These are phyloP conservation scores for Candida suzukii DNA, from an alignment of 805 yeast species.

Conservation along the genomic window DNA sequence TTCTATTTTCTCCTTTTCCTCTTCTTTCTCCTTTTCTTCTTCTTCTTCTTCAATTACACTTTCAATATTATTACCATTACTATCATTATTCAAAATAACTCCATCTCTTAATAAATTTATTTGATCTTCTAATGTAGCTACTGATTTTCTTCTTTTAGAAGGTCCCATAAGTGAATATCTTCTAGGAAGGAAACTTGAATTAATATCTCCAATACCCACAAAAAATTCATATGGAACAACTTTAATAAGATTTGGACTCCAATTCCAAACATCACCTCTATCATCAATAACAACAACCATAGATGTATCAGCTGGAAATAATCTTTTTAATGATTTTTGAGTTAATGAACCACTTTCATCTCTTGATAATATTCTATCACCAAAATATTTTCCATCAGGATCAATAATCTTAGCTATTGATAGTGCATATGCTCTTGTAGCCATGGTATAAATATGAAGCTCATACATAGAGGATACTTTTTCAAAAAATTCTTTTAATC, in stretches of 20 bases:
- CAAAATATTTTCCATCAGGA: slow-evolving; percentile 81
- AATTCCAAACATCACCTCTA: slow-evolving; percentile 98
- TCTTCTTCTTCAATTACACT: slow-evolving; percentile 23
- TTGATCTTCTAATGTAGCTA: slow-evolving; percentile 48
- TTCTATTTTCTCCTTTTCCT: neutral
- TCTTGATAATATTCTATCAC: slow-evolving; percentile 84
- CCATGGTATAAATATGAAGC: slow-evolving; percentile 96
- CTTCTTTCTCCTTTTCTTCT: slow-evolving; percentile 9
- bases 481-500: slow-evolving; percentile 65
- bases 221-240: slow-evolving; percentile 95
- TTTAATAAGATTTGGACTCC: slow-evolving; percentile 87
- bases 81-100: slow-evolving; percentile 2
- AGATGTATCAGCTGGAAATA: slow-evolving; percentile 93
- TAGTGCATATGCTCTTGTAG: slow-evolving; percentile 87
- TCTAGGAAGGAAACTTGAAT: slow-evolving; percentile 84
- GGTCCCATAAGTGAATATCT: slow-evolving; percentile 58
- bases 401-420: slow-evolving; percentile 88
- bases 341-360: slow-evolving; percentile 93
- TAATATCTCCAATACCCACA: slow-evolving; percentile 96
- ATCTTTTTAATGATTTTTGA: slow-evolving; percentile 77
- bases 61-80: slow-evolving; percentile 7
- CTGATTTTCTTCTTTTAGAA: slow-evolving; percentile 49
- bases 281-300: slow-evolving; percentile 97
- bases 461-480: slow-evolving; percentile 64
- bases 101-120: slow-evolving; percentile 17